phyloP scores from a whole-genome alignment of 352 stramenopile genomes.

The Globisporangium barbulae region DNA sequence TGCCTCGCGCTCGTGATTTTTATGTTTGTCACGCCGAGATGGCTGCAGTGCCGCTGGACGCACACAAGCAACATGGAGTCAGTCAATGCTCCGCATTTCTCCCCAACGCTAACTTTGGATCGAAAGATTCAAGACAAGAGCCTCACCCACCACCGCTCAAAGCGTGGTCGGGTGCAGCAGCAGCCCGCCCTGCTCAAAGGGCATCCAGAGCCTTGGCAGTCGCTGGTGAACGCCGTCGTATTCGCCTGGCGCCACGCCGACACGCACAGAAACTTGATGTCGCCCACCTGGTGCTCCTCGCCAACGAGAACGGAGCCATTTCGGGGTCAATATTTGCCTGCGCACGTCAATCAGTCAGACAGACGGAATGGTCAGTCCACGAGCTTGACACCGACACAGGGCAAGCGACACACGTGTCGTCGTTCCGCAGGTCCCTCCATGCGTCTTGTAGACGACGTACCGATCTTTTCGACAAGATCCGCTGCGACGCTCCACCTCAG shows the following conservation, averaged over 20 bases:
- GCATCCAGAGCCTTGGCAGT: neutral
- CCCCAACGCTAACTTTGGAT: neutral
- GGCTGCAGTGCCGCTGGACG: too few relatives aligned
- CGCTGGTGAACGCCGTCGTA: neutral
- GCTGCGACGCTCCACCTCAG: neutral
- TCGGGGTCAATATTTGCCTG: neutral
- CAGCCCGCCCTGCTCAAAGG: slow-evolving; percentile 5
- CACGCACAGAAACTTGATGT: neutral
- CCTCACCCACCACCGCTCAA: neutral
- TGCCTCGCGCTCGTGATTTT: too few relatives aligned
- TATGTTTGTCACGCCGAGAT: too few relatives aligned
- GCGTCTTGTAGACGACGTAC: neutral
- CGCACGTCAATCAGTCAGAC: too few relatives aligned
- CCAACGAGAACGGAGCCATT: slow-evolving; percentile 6
- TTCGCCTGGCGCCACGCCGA: slow-evolving; percentile 1
- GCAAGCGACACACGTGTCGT: too few relatives aligned
- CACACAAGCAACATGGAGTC: too few relatives aligned
- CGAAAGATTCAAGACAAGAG: neutral
- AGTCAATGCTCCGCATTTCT: too few relatives aligned
- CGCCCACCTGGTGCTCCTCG: neutral
- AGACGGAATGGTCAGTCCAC: too few relatives aligned
- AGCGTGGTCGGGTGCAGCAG: neutral
- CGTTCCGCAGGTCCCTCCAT: neutral
- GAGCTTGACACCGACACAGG: too few relatives aligned
- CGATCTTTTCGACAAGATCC: neutral